phyloP scores from a whole-genome alignment of 805 yeast genomes.

The Clavispora fructus region DNA sequence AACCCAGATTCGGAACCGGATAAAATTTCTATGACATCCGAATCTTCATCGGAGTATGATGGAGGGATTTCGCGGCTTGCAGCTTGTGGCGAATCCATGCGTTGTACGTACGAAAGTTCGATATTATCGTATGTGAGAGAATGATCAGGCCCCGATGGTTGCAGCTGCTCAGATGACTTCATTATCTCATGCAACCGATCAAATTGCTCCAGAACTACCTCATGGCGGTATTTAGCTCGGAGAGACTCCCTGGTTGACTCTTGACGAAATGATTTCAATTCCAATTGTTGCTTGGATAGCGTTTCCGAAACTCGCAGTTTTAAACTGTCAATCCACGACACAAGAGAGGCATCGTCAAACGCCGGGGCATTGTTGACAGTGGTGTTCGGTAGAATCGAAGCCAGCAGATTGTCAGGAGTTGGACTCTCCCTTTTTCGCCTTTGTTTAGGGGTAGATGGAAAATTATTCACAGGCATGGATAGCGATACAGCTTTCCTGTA shows the following conservation, averaged over 20 bases:
- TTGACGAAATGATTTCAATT: constrained; percentile 8
- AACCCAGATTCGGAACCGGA: not conserved
- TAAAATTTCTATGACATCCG: constrained; percentile 10
- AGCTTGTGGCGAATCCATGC: not conserved
- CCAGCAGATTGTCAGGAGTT: not conserved
- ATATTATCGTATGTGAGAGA: not conserved
- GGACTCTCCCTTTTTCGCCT: not conserved
- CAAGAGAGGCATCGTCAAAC: constrained; percentile 1
- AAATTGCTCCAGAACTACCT: constrained; percentile 24
- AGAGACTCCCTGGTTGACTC: constrained; percentile 13
- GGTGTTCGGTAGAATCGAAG: constrained; percentile 1
- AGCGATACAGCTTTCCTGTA: not conserved
- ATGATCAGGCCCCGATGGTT: not conserved
- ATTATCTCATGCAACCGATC: constrained; percentile 16
- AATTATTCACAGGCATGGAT: not conserved
- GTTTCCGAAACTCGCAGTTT: constrained; percentile 9
- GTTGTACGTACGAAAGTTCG: not conserved
- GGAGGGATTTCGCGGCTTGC: not conserved
- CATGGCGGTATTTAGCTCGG: constrained; percentile 13
- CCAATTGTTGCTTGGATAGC: constrained; percentile 8
- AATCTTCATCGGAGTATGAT: not conserved
- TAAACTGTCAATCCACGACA: constrained; percentile 14
- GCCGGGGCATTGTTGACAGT: constrained; percentile 1
- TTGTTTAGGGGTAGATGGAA: not conserved
- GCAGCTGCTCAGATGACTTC: constrained; percentile 1